These are phyloP conservation scores for Ustilago tritici DNA, from an alignment of 1,284 basidiomycete species.

Conservation along the genomic window DNA sequence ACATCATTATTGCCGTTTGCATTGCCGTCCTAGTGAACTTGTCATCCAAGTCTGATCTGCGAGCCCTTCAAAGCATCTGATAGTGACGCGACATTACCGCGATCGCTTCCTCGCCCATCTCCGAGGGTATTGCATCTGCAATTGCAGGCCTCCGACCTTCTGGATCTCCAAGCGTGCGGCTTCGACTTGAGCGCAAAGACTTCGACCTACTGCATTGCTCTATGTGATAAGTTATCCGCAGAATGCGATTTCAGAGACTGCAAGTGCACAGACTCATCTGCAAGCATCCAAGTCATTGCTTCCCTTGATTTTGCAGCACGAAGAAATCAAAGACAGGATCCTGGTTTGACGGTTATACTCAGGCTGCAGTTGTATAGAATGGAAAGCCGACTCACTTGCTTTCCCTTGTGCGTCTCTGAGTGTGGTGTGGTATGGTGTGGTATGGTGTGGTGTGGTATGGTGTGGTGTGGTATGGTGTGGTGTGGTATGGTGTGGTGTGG, in stretches of 20 bases:
- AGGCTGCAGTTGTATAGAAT: not conserved
- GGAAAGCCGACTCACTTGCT: not conserved
- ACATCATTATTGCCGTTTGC: not conserved
- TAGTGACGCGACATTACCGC: not conserved
- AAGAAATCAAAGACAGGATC: not conserved
- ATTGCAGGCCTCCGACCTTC: not conserved
- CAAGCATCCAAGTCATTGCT: not conserved
- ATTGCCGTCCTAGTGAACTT: not conserved
- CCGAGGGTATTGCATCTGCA: not conserved
- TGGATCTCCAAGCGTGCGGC: not conserved
- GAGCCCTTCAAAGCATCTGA: not conserved
- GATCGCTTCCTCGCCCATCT: slow-evolving; percentile 5
- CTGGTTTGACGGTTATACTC: not conserved
- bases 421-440: too few species aligned
- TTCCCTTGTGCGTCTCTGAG: too few species aligned
- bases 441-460: not conserved
- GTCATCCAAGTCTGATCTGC: not conserved
- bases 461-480: not conserved
- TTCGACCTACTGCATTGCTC: too few species aligned
- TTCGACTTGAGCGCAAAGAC: not conserved
- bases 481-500: not conserved
- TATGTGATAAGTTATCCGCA: too few species aligned
- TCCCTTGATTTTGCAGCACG: not conserved
- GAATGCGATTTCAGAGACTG: too few species aligned
- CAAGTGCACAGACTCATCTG: not conserved